Percentiles rank a stretch among this genome's conserved stretches.
phyloP scores from a whole-genome alignment of 2,329 filamentous ascomycete species.

The Chalaropsis thielavioides region DNA sequence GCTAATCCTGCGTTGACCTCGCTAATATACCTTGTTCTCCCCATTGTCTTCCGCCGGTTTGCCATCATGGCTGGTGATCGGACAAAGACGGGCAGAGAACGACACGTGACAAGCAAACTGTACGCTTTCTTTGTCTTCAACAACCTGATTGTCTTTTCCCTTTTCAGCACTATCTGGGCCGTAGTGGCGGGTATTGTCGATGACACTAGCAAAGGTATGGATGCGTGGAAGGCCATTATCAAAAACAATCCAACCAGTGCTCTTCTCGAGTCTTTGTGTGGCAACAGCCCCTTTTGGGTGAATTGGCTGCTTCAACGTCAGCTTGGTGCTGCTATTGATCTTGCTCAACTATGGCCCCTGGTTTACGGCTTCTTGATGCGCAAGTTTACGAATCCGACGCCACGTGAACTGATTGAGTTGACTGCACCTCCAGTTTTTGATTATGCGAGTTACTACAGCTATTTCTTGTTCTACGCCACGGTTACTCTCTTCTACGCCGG shows the following conservation, averaged over 20 bases:
- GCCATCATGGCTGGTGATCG: constrained; percentile 72
- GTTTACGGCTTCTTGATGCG: constrained; percentile 73
- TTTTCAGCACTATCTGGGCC: constrained; percentile 71
- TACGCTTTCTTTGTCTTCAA: constrained; percentile 97
- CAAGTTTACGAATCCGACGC: constrained; percentile 75
- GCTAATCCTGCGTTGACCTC: constrained; percentile 77
- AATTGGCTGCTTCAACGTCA: constrained; percentile 88
- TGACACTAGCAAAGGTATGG: constrained; percentile 38
- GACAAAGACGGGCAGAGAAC: constrained; percentile 82
- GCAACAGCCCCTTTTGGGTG: constrained; percentile 82
- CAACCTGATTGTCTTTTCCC: constrained; percentile 84
- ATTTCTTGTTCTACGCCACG: constrained; percentile 87
- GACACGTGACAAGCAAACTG: constrained; percentile 78
- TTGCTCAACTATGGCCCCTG: constrained; percentile 77
- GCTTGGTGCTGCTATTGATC: constrained; percentile 79
- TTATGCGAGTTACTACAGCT: constrained; percentile 95
- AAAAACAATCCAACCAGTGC: constrained; percentile 46
- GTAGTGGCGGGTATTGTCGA: constrained; percentile 54
- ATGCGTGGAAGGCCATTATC: constrained; percentile 55
- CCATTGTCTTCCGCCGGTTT: constrained; percentile 79
- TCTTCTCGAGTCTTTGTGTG: constrained; percentile 61
- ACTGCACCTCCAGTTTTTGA: constrained; percentile 88
- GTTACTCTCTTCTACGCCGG: constrained; percentile 73
- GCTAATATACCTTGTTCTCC: constrained; percentile 71
- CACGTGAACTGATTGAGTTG: constrained; percentile 78